These are phyloP conservation scores for Laburnicola sp. DNA, from an alignment of 2,329 filamentous ascomycete species.

Conservation along the genomic window DNA sequence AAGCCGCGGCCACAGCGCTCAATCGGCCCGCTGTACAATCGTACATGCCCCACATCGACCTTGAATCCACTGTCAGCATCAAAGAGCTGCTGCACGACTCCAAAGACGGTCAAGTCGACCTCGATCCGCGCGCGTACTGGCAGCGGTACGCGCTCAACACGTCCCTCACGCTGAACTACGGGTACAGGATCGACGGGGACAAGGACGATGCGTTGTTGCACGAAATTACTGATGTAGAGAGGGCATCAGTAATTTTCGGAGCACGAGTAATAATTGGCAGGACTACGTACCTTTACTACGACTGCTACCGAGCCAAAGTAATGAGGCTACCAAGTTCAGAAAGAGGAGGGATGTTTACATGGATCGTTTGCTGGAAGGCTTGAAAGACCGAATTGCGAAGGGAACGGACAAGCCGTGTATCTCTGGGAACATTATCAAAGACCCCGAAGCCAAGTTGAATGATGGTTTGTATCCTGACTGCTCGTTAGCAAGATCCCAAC, in stretches of 20 bases:
- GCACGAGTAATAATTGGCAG: conserved; percentile 81
- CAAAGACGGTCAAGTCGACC: conserved; percentile 62
- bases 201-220: conserved; percentile 68
- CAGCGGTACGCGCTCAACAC: conserved; percentile 77
- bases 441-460: conserved; percentile 69
- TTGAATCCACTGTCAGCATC: conserved; percentile 72
- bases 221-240: conserved; percentile 76
- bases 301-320: conserved; percentile 64
- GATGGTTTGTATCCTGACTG: conserved; percentile 52
- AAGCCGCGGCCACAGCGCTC: conserved; percentile 76
- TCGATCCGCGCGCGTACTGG: conserved; percentile 74
- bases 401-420: conserved; percentile 68
- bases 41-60: conserved; percentile 81
- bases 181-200: conserved; percentile 72
- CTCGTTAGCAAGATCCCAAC: neutral
- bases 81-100: conserved; percentile 70
- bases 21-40: conserved; percentile 75
- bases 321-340: conserved; percentile 66
- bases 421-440: conserved; percentile 70
- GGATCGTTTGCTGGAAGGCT: conserved; percentile 60
- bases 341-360: conserved; percentile 69
- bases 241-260: conserved; percentile 76
- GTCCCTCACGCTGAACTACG: conserved; percentile 77
- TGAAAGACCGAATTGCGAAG: conserved; percentile 63
- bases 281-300: conserved; percentile 80